Base-by-base conservation (phyloP, 495 filamentous ascomycete genomes). In the Aspergillus cavernicola region DNA sequence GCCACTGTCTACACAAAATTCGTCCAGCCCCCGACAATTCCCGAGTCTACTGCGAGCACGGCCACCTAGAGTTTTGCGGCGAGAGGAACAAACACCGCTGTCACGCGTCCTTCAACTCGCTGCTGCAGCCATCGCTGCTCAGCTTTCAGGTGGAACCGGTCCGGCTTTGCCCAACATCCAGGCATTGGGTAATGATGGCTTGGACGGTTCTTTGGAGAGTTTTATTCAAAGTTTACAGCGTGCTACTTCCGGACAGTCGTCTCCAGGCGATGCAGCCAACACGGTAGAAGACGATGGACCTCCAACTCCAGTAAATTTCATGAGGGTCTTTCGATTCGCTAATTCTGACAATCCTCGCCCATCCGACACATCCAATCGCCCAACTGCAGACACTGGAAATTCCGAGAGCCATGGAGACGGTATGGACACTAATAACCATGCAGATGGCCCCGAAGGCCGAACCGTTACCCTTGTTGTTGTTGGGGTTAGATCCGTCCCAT, bases 401-500 rank as follows among this genome's bases (percentile, higher is more conserved):
- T 23, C 28, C 11, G 53, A 43, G 5, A 45, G 50, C 8, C 44
- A 55, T 12, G 44, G 52, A 4, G 67, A 71, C 46, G 61, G 59
- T 37, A 65, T 74, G 59, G 71, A 74, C 50, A 56, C 70, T 39
- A 72, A 79, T 36, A 73, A 75, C 31, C 66, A 73, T 43, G 50
- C 66, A 18, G 79, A 81, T 39, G 73, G 67, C n/a, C 46, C 56
- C 18, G 84, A 86, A 50, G 83, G 78, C 11, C 75, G 84, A 13
- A 84, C 81, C 54, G 81, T 87, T 13, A 85, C 84, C 7, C 73
- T 87, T 46, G 84, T 87, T 26, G 80, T 89, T 35, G 86, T 90
- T 38, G 86, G 87, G 9, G 87, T 90, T 35, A 75, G 85, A 26
- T 87, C 85, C 10, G 84, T 88, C 32, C 80, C 80, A 15, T 75